These are phyloP conservation scores for Colletotrichum horii DNA, from an alignment of 2,329 filamentous ascomycete species.

Conservation along the genomic window DNA sequence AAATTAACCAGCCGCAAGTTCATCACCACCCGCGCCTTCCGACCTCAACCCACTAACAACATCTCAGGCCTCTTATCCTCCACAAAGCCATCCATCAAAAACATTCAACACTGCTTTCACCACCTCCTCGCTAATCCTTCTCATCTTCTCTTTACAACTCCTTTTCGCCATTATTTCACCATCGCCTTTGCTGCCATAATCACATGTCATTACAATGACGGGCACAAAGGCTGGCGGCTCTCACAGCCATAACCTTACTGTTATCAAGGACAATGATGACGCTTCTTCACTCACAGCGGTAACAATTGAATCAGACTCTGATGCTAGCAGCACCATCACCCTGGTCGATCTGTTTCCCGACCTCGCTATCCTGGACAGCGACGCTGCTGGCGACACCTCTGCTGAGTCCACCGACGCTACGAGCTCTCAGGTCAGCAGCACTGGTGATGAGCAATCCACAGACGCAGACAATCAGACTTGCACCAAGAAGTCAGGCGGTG, in stretches of 20 bases:
- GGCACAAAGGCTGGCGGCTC: not conserved
- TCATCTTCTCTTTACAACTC: not conserved
- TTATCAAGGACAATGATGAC: not conserved
- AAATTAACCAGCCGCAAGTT: not conserved
- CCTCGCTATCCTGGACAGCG: not conserved
- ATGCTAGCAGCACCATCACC: not conserved
- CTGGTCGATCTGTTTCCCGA: constrained; percentile 4
- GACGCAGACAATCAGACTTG: not conserved
- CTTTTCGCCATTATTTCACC: not conserved
- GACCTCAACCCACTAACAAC: not conserved
- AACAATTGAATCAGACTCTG: not conserved
- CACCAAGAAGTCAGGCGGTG: not conserved
- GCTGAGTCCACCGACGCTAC: not conserved
- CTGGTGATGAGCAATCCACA: not conserved
- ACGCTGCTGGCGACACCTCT: not conserved
- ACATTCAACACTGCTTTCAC: not conserved
- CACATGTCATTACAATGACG: not conserved
- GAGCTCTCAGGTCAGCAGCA: constrained; percentile 1
- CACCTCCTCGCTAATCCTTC: not conserved
- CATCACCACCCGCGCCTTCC: not conserved
- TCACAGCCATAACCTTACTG: not conserved
- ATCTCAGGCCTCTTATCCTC: not conserved
- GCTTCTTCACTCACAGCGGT: not conserved
- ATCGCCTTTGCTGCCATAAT: not conserved
- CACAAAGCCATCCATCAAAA: not conserved